Conservation (phyloP, 2,329 filamentous ascomycete species). For the Paraconiothyrium brasiliense region DNA sequence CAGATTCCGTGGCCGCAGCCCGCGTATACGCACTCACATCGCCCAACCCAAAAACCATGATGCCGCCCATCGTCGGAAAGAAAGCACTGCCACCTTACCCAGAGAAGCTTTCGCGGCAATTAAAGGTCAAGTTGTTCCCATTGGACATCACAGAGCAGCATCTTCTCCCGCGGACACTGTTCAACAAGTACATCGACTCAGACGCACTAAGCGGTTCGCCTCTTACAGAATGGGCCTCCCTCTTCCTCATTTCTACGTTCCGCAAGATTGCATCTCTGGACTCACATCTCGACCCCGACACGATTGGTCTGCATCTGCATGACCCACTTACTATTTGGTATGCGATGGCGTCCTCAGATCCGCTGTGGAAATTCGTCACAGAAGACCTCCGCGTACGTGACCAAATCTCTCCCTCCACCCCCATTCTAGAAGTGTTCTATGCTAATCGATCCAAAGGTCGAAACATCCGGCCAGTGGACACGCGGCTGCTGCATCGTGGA, state of each 20-base stretch:
- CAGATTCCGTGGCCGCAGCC: conserved; percentile 69
- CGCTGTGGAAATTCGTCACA: conserved; percentile 49
- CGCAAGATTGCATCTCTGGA: conserved; percentile 55
- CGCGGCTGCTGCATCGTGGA: conserved; percentile 90
- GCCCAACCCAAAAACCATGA: conserved; percentile 75
- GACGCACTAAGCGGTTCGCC: conserved; percentile 48
- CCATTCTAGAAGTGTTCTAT: neutral
- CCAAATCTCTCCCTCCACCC: too few relatives aligned
- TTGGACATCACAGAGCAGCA: conserved; percentile 60
- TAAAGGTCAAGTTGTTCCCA: conserved; percentile 60
- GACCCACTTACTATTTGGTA: conserved; percentile 57
- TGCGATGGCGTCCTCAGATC: conserved; percentile 29
- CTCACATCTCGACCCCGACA: conserved; percentile 44
- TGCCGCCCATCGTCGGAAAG: conserved; percentile 70
- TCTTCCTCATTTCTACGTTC: conserved; percentile 58
- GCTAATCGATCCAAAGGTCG: conserved; percentile 58
- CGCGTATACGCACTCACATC: conserved; percentile 61
- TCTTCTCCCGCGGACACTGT: conserved; percentile 52
- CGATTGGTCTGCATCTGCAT: conserved; percentile 55
- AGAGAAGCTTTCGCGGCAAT: conserved; percentile 48
- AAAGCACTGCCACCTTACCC: conserved; percentile 52
- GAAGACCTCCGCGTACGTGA: conserved; percentile 74
- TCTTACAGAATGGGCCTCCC: conserved; percentile 56
- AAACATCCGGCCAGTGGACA: conserved; percentile 94
- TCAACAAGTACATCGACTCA: conserved; percentile 39